A percentile compares a stretch with the other conserved stretches of the same genome.
These are phyloP conservation scores for Sarocladiaceae sp. DNA, from an alignment of 2,329 filamentous ascomycete species.

Conservation along the genomic window DNA sequence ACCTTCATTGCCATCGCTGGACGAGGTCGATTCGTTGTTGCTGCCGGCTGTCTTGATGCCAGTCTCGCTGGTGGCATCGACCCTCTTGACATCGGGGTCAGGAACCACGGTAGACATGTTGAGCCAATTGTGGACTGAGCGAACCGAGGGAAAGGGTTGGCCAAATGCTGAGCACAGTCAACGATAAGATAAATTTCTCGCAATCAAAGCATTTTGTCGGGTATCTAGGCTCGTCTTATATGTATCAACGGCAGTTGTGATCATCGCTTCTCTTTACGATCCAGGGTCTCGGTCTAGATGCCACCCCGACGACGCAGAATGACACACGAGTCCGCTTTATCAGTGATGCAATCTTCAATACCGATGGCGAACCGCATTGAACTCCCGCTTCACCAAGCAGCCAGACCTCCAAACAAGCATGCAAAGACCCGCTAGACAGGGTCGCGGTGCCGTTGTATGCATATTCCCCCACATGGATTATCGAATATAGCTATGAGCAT, in stretches of 20 bases:
- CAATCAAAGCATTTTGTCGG: too few species aligned
- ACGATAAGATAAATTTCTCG: too few species aligned
- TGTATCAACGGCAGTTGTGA: too few species aligned
- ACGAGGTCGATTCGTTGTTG: not conserved
- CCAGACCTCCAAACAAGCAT: not conserved
- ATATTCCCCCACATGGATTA: not conserved
- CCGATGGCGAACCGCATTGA: not conserved
- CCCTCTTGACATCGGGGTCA: not conserved
- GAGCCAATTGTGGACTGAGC: too few species aligned
- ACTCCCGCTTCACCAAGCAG: not conserved
- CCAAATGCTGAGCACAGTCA: too few species aligned
- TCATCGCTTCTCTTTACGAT: not conserved
- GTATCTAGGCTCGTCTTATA: too few species aligned
- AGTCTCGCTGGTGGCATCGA: not conserved
- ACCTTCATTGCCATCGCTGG: not conserved
- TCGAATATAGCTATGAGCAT: too few species aligned
- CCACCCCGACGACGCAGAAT: not conserved
- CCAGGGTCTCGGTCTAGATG: too few species aligned
- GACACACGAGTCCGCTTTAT: not conserved
- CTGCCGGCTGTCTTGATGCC: not conserved
- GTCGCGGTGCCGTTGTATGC: too few species aligned
- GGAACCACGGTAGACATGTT: too few species aligned
- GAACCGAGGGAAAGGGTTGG: too few species aligned
- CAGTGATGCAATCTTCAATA: slow-evolving; percentile 7
- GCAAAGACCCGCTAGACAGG: too few species aligned